phyloP scores from a whole-genome alignment of 1,139 yeast species.

The Geotrichum citri-aurantii region DNA sequence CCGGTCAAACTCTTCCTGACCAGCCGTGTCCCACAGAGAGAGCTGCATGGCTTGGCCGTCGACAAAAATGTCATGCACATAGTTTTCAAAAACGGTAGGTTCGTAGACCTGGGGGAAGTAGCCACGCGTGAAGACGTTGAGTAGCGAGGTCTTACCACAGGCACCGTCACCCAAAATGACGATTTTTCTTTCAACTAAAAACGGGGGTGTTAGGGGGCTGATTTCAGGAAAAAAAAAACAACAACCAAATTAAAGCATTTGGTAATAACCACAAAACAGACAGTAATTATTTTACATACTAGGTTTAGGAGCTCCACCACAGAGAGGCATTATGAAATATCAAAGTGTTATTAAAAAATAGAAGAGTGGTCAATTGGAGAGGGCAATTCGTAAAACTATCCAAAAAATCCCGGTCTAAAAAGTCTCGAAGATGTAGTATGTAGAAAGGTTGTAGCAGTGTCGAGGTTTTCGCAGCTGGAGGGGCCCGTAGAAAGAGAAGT shows the following conservation, averaged over 20 bases:
- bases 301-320: constrained; percentile 64
- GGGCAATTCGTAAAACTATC: neutral
- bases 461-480: neutral
- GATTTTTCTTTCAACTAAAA: constrained; percentile 74
- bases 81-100: constrained; percentile 96
- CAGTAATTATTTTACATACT: constrained; percentile 18
- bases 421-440: neutral
- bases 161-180: constrained; percentile 99
- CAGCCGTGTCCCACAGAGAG: constrained; percentile 98
- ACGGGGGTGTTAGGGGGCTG: constrained; percentile 8
- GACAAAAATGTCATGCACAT: constrained; percentile 93
- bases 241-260: neutral
- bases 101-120: constrained; percentile 98
- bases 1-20: constrained; percentile 96
- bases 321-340: constrained; percentile 50
- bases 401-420: neutral
- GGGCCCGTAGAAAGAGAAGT: neutral
- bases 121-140: constrained; percentile 94
- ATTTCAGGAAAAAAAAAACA: neutral
- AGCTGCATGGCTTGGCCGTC: constrained; percentile 91
- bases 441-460: neutral
- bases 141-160: constrained; percentile 82
- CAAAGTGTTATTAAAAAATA: neutral
- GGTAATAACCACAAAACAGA: neutral
- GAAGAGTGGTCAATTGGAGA: neutral